Evolutionary conservation across 495 filamentous ascomycete genomes (phyloP).

Genomic region (Penicillium dipodomyicola): DNA sequence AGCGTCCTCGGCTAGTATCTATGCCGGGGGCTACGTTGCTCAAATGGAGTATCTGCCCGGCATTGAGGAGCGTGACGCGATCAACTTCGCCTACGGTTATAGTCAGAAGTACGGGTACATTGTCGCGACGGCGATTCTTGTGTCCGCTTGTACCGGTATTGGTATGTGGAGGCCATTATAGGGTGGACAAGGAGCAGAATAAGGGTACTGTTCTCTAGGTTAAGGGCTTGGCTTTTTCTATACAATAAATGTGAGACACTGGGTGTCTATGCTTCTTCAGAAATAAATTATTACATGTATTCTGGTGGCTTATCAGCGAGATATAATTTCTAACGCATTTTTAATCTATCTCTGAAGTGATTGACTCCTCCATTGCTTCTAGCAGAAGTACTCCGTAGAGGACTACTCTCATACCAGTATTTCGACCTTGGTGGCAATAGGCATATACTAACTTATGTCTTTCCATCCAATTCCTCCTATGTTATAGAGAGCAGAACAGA

Average conservation of each 20-base stretch:
- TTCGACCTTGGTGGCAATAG: not conserved
- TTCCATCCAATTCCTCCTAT: not conserved
- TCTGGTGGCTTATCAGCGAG: not conserved
- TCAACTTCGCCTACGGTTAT: slow-evolving; percentile 57
- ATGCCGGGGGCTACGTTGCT: slow-evolving; percentile 36
- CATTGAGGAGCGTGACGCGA: slow-evolving; percentile 47
- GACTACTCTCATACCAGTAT: not conserved
- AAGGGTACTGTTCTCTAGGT: slow-evolving; percentile 34
- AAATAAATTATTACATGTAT: not conserved
- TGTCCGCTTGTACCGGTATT: slow-evolving; percentile 31
- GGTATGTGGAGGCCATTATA: slow-evolving; percentile 40
- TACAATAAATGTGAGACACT: not conserved
- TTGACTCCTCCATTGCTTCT: not conserved
- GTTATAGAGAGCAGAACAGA: not conserved
- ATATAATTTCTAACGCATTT: not conserved
- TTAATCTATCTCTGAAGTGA: not conserved
- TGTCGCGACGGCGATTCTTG: slow-evolving; percentile 38
- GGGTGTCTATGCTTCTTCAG: not conserved
- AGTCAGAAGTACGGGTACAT: slow-evolving; percentile 56
- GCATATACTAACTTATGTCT: not conserved
- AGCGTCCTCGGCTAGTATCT: slow-evolving; percentile 12
- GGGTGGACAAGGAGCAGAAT: slow-evolving; percentile 41
- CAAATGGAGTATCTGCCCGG: slow-evolving; percentile 55
- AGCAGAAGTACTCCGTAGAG: not conserved
- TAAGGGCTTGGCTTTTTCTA: not conserved